Conservation (phyloP, 2,329 filamentous ascomycete genomes). For the Neonectria hederae region DNA sequence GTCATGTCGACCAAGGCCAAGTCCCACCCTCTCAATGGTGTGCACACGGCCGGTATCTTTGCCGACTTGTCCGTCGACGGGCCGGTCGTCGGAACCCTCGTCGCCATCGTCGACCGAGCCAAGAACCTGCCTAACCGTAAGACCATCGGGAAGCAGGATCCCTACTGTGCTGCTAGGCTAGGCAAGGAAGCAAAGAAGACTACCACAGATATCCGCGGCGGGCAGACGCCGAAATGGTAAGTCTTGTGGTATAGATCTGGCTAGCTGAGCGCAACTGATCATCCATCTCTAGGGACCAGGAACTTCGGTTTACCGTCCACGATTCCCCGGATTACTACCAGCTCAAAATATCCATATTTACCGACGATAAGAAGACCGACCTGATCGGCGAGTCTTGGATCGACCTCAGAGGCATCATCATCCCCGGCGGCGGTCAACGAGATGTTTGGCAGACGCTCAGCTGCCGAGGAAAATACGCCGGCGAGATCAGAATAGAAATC, state of each 20-base stretch:
- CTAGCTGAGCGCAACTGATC: conserved; percentile 27
- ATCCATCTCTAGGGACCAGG: conserved; percentile 81
- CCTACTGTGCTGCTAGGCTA: conserved; percentile 91
- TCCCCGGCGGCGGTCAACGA: conserved; percentile 88
- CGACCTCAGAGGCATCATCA: conserved; percentile 81
- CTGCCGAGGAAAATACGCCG: conserved; percentile 94
- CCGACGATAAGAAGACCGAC: conserved; percentile 98
- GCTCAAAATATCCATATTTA: conserved; percentile 95
- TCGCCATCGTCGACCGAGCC: conserved; percentile 90
- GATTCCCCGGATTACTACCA: conserved; percentile 97
- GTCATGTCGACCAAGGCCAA: conserved; percentile 65
- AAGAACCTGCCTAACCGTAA: conserved; percentile 98
- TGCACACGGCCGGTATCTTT: conserved; percentile 92
- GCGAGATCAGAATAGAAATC: conserved; percentile 92
- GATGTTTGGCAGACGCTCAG: conserved; percentile 91
- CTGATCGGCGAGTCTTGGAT: conserved; percentile 95
- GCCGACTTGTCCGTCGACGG: conserved; percentile 94
- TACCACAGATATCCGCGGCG: conserved; percentile 89
- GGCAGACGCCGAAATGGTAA: conserved; percentile 95
- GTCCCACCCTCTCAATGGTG: conserved; percentile 65
- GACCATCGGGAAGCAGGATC: conserved; percentile 98
- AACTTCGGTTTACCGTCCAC: conserved; percentile 94
- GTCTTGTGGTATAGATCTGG: conserved; percentile 17
- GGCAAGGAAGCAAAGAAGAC: conserved; percentile 99
- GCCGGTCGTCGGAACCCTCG: conserved; percentile 90